These are phyloP conservation scores for Suhomyces emberorum DNA, from an alignment of 805 yeast genomes.

Conservation along the genomic window DNA sequence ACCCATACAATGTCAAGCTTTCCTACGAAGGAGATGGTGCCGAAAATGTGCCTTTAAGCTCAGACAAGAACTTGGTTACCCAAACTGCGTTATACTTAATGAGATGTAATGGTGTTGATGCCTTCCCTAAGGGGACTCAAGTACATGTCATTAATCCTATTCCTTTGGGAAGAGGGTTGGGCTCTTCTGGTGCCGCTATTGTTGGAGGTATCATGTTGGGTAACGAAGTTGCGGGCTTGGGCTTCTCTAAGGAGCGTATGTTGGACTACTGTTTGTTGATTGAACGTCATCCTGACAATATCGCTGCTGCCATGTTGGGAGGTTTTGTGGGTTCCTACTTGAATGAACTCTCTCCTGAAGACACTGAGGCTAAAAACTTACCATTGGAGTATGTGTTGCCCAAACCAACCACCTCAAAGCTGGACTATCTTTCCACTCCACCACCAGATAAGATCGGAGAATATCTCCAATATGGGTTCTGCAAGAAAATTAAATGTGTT, in stretches of 20 bases:
- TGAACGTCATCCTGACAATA: constrained; percentile 97
- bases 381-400: constrained; percentile 86
- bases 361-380: constrained; percentile 70
- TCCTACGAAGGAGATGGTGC: constrained; percentile 79
- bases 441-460: constrained; percentile 90
- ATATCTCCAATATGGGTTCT: constrained; percentile 83
- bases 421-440: constrained; percentile 24
- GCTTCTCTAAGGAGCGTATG: constrained; percentile 74
- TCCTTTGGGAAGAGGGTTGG: constrained; percentile 95
- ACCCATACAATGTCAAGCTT: constrained; percentile 67
- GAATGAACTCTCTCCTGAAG: constrained; percentile 71
- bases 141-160: constrained; percentile 85
- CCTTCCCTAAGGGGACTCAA: constrained; percentile 81
- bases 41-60: constrained; percentile 70
- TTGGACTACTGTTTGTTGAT: constrained; percentile 94
- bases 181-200: constrained; percentile 97
- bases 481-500: constrained; percentile 75
- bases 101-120: constrained; percentile 71
- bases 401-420: constrained; percentile 65
- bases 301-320: constrained; percentile 98
- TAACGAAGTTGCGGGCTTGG: constrained; percentile 74
- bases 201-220: constrained; percentile 95
- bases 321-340: constrained; percentile 96
- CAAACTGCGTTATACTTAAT: constrained; percentile 89
- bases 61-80: constrained; percentile 83